Conservation (phyloP, 2,329 filamentous ascomycete genomes). For the Whalleya microplaca region DNA sequence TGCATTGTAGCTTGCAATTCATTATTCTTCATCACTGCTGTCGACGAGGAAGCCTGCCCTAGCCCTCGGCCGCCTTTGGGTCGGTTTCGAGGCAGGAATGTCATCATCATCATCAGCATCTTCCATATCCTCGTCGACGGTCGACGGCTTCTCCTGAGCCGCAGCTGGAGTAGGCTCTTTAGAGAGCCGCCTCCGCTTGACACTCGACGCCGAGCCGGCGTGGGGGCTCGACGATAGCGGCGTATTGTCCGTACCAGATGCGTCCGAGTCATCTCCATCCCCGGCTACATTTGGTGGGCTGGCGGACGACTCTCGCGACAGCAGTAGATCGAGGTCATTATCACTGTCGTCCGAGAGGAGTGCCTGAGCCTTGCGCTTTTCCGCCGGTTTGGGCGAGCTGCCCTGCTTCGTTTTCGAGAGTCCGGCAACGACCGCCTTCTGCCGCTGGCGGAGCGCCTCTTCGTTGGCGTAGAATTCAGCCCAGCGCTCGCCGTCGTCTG, state of each 20-base stretch:
- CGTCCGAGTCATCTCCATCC: conserved; percentile 38
- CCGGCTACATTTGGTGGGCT: conserved; percentile 18
- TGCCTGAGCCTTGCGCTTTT: conserved; percentile 38
- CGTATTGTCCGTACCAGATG: conserved; percentile 40
- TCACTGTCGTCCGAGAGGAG: conserved; percentile 37
- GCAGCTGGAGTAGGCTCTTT: conserved; percentile 21
- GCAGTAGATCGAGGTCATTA: conserved; percentile 33
- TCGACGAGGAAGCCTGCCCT: conserved; percentile 61
- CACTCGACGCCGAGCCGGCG: conserved; percentile 19
- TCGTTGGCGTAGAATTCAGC: conserved; percentile 78
- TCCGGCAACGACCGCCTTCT: conserved; percentile 41
- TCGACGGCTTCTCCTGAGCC: conserved; percentile 11
- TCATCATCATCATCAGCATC: conserved; percentile 41
- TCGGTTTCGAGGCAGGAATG: conserved; percentile 39
- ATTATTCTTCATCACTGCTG: conserved; percentile 60
- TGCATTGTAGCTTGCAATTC: conserved; percentile 18
- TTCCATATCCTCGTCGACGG: conserved; percentile 36
- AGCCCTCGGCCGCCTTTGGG: conserved; percentile 46
- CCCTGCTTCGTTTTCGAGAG: conserved; percentile 7
- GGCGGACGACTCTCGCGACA: conserved; percentile 27
- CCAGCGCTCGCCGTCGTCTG: conserved; percentile 66
- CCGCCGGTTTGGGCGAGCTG: conserved; percentile 23
- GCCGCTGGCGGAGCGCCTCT: conserved; percentile 62
- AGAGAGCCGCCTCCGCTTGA: conserved; percentile 36
- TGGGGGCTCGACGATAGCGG: conserved; percentile 46